Evolutionary conservation across 2,329 filamentous ascomycete species (phyloP), one percentile per base, ranked within the genome.

Genomic region (Cryphonectria carpinicola): DNA sequence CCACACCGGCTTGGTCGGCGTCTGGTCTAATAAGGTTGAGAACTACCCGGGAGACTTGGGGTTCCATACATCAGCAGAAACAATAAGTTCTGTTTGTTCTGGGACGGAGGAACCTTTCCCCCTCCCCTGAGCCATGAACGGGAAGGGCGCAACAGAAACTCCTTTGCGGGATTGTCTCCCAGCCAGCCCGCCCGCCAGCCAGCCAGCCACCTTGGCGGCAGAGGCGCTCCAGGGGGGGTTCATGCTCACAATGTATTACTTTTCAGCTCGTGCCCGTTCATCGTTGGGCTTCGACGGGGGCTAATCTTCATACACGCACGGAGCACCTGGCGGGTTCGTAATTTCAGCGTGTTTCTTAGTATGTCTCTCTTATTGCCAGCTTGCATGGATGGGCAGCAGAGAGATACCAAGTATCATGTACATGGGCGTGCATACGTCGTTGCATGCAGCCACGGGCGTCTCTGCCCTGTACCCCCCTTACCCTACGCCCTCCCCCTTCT

Each of bases 281-380:
- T 32, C 54, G 54, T 58, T 32, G 54, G 54, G 54, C 54, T 32
- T 58, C 54, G 28, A 58, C 54, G 54, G 54, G 28, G 54, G 25
- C 54, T 28, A 32, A 32, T 32, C 54, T 58, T 58, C 25, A 58
- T 8, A 58, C 54, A 56, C 25, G 54, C 54, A 58, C 54, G 54
- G 28, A 19, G 54, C 54, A 58, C 25, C 28, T 19, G 28, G 54
- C 54, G 54, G 54, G 54, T 32, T 32, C 28, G 28, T 19, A 32
- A 32, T 58, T 58, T 58, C 54, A 58, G 17, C 6, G 28, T 17
- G 14, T 17, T 19, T 58, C 6, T 58, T 58, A 58, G 25, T 58
- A 58, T 32, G 54, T 58, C 6, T 58, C 54, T 32, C 54, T 19
- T 58, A 49, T 49, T 49, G 46, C 46, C 46, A 14, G 28, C 54